These are phyloP conservation scores for Rhodotorula sp. DNA, from an alignment of 1,284 basidiomycete species.

Conservation along the genomic window DNA sequence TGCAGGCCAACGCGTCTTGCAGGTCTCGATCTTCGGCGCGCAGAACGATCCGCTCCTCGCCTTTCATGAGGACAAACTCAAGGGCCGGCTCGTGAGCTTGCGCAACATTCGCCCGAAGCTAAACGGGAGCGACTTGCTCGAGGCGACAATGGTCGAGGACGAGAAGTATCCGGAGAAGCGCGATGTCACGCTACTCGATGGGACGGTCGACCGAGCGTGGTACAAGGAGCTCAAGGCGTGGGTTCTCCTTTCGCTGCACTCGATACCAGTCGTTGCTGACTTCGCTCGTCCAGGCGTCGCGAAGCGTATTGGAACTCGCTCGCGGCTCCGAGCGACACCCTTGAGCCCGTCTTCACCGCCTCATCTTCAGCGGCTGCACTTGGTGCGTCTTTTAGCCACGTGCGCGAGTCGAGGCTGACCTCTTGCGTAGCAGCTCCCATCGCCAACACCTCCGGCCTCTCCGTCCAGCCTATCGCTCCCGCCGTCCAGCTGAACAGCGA, in stretches of 20 bases:
- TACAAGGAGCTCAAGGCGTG: not conserved
- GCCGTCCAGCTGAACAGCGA: not conserved
- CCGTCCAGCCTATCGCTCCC: not conserved
- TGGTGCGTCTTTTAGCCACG: not conserved
- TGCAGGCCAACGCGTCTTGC: conserved; percentile 15
- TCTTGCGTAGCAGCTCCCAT: not conserved
- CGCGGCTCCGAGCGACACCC: not conserved
- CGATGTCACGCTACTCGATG: conserved; percentile 3
- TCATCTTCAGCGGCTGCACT: not conserved
- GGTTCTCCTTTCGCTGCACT: no score
- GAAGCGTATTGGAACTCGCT: not conserved
- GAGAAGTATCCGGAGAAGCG: not conserved
- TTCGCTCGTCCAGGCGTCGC: not conserved
- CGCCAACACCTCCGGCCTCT: not conserved
- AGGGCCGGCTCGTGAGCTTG: conserved; percentile 11
- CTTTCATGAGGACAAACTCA: not conserved
- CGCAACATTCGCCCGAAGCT: conserved; percentile 10
- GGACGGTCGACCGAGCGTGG: not conserved
- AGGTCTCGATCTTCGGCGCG: conserved; percentile 26
- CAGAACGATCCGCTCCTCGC: conserved; percentile 14
- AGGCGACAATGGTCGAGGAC: conserved; percentile 26
- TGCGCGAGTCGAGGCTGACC: not conserved
- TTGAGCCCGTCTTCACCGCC: not conserved
- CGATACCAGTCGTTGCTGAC: no score
- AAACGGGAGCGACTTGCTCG: conserved; percentile 1